These are phyloP conservation scores for Paraconiothyrium sp. DNA, from an alignment of 2,329 filamentous ascomycete species.

Conservation along the genomic window DNA sequence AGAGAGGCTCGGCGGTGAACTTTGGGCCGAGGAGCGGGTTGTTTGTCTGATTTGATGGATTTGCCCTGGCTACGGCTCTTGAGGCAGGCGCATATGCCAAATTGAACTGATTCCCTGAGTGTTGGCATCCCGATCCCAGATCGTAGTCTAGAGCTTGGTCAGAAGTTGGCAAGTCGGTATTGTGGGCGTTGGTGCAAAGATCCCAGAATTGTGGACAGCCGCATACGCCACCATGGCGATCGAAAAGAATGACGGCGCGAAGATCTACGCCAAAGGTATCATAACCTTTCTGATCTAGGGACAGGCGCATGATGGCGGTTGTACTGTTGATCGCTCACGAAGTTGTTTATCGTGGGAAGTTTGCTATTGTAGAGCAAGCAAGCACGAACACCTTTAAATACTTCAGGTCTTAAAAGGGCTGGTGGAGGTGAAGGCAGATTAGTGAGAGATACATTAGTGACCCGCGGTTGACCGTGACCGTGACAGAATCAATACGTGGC, in stretches of 20 bases:
- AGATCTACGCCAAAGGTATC: not conserved
- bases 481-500: not conserved
- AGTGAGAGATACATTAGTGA: not conserved
- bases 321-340: not conserved
- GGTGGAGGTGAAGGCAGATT: not conserved
- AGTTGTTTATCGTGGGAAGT: not conserved
- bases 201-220: slow-evolving; percentile 39
- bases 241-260: slow-evolving; percentile 20
- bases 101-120: not conserved
- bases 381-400: not conserved
- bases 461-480: not conserved
- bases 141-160: not conserved
- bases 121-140: not conserved
- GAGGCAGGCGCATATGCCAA: not conserved
- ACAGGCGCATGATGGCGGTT: not conserved
- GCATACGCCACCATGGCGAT: slow-evolving; percentile 33
- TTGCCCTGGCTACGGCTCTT: not conserved
- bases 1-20: not conserved
- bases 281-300: not conserved
- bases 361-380: not conserved
- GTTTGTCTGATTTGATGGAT: not conserved
- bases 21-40: not conserved
- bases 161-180: not conserved
- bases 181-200: not conserved
- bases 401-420: not conserved